Base-by-base conservation (phyloP, 768 basidiomycete genomes). In the Lactarius trivialis region DNA sequence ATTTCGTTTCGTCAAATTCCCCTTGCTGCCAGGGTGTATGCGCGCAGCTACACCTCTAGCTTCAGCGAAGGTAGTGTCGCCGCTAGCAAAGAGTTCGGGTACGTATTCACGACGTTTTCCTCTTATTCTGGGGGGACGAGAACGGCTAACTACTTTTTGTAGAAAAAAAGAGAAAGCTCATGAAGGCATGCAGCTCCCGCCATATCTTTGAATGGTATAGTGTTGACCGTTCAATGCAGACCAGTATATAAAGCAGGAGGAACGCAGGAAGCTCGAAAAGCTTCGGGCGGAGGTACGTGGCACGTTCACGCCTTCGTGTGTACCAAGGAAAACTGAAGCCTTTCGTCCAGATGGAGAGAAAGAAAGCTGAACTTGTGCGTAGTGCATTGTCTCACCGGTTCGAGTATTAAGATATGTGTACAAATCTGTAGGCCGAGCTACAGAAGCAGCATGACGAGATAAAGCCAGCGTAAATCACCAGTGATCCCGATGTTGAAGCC, bases 141-240 rank as follows among this genome's bases (percentile, higher is more conserved):
- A 33, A 51, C n/a, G n/a, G n/a, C 33, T 58, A 17, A 60, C 30
- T 21, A 24, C 11, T 39, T 36, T 24, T 33, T 58, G 45, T 72
- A 90, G 88, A 69, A 83, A 83, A 73, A 89, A 82, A 73, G 88
- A 89, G 72, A 85, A 81, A 70, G 88, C 87, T 21, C 81, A 87
- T 56, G 88, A 90, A 75, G 79, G 82, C 78, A 62, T 36, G 68
- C 26, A 60, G 71, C 73, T 12, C 15, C n/a, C 17, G 8, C 26
- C n/a, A 28, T 17, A 56, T 34, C 24, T 12, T 6, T n/a, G 17
- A 34, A 7, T 7, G 7, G 0, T 51, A 56, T 36, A n/a, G 17
- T 68, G 63, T 19, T 66, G 60, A 51, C 34, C 33, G 33, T 30
- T 21, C 56, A 24, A 52, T 37, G 39, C 66, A 90, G 88, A 88